Percentiles rank a stretch among this genome's conserved stretches.
Evolutionary conservation across 75 land plant species (phyloP).

Genomic region (Pinus tabuliformis): DNA sequence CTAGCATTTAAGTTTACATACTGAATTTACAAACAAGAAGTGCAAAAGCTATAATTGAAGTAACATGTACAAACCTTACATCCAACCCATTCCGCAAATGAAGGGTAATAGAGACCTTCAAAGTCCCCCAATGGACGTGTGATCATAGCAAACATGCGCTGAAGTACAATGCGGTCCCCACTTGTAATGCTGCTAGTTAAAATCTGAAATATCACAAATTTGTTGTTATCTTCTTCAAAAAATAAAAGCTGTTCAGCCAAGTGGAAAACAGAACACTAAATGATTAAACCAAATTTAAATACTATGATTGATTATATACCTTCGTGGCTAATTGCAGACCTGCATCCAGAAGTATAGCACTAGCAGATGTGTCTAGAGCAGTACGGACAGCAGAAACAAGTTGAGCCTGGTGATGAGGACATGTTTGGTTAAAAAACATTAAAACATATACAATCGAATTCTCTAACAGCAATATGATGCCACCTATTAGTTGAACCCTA

Average conservation of each 20-base stretch:
- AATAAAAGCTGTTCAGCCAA: neutral
- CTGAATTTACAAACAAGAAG: neutral
- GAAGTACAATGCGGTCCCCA: constrained; percentile 78
- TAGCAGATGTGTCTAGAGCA: constrained; percentile 70
- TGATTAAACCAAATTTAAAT: neutral
- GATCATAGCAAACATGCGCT: constrained; percentile 67
- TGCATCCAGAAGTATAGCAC: constrained; percentile 85
- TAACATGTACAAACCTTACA: constrained; percentile 64
- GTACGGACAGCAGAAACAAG: constrained; percentile 90
- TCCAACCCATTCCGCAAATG: constrained; percentile 98
- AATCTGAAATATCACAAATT: constrained; percentile 48
- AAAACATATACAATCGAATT: neutral
- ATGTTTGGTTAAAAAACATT: neutral
- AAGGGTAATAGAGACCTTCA: constrained; percentile 77
- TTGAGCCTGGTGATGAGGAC: constrained; percentile 71
- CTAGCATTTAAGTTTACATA: neutral
- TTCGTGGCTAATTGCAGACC: constrained; percentile 86
- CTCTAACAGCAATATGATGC: neutral
- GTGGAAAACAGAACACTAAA: neutral
- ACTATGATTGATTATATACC: constrained; percentile 23
- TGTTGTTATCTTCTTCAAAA: neutral
- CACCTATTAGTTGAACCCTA: neutral
- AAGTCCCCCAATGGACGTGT: constrained; percentile 80
- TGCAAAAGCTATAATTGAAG: neutral
- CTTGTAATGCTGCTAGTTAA: constrained; percentile 82